phyloP scores from a whole-genome alignment of 768 basidiomycete species.

The Hygrocybe punicea region DNA sequence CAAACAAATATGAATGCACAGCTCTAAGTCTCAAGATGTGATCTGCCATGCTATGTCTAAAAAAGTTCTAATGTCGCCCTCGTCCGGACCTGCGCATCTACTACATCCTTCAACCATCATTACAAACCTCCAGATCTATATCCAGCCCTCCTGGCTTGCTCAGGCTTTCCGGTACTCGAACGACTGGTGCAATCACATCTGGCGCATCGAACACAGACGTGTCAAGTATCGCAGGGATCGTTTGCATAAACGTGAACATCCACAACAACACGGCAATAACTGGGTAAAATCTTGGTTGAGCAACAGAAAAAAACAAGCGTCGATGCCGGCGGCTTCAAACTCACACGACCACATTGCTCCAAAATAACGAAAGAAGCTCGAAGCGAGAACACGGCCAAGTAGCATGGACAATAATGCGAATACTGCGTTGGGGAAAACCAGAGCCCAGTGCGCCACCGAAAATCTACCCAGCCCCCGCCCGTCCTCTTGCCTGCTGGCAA shows the following conservation, averaged over 20 bases:
- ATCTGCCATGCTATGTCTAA: too few relatives aligned
- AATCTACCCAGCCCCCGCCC: constrained; percentile 13
- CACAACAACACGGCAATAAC: constrained; percentile 44
- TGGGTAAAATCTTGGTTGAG: constrained; percentile 27
- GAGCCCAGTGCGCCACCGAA: constrained; percentile 52
- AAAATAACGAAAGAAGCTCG: constrained; percentile 48
- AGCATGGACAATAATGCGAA: constrained; percentile 50
- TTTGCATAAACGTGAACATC: constrained; percentile 39
- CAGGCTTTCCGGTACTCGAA: too few relatives aligned
- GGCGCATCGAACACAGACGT: constrained; percentile 49
- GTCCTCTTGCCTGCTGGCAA: constrained; percentile 24
- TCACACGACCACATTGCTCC: constrained; percentile 36
- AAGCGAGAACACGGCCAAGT: constrained; percentile 47
- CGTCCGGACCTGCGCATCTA: too few relatives aligned
- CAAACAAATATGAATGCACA: too few relatives aligned
- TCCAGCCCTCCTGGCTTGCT: too few relatives aligned
- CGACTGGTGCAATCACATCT: constrained; percentile 30
- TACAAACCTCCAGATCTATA: too few relatives aligned
- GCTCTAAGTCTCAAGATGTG: too few relatives aligned
- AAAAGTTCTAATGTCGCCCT: too few relatives aligned
- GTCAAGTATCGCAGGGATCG: constrained; percentile 44
- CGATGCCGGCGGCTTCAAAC: neutral
- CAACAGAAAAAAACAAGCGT: neutral
- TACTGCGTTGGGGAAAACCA: constrained; percentile 55
- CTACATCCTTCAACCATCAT: too few relatives aligned